A percentile compares a stretch with the other conserved stretches of the same genome.
phyloP scores from a whole-genome alignment of 1,139 yeast genomes.

The Diutina sp. region DNA sequence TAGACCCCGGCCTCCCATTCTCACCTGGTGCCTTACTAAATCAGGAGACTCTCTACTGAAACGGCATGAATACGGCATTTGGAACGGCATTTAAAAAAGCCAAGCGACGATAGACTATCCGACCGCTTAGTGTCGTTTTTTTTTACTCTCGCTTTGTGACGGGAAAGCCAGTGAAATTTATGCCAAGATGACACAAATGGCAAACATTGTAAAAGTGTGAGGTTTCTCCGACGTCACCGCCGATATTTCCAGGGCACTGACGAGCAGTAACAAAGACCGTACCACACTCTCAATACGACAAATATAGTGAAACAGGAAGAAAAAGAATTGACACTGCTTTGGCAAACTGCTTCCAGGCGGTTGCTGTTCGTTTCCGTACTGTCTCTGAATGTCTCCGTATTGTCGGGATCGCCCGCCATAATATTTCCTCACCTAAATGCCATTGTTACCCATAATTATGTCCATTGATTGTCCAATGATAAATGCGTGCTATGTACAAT shows the following conservation, averaged over 20 bases:
- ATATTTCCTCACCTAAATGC: too few species aligned
- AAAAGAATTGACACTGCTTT: background rate
- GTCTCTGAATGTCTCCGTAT: too few species aligned
- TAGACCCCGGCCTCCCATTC: background rate
- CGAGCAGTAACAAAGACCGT: too few species aligned
- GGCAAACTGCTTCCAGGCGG: background rate
- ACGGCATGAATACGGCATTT: background rate
- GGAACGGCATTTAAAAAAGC: too few species aligned
- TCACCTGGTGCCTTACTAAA: background rate
- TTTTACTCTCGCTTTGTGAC: background rate
- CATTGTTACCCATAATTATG: too few species aligned
- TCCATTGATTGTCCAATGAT: too few species aligned
- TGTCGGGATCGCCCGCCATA: too few species aligned
- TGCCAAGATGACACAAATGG: background rate
- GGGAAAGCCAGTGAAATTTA: background rate
- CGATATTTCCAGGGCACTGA: background rate
- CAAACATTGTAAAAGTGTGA: background rate
- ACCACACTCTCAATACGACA: too few species aligned
- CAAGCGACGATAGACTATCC: too few species aligned
- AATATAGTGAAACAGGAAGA: background rate
- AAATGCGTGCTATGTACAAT: background rate
- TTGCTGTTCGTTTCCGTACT: too few species aligned
- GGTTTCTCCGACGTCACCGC: background rate
- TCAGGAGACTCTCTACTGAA: background rate
- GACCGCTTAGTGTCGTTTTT: too few species aligned